Conservation (phyloP, 805 yeast species). For the Saturnispora quitensis region DNA sequence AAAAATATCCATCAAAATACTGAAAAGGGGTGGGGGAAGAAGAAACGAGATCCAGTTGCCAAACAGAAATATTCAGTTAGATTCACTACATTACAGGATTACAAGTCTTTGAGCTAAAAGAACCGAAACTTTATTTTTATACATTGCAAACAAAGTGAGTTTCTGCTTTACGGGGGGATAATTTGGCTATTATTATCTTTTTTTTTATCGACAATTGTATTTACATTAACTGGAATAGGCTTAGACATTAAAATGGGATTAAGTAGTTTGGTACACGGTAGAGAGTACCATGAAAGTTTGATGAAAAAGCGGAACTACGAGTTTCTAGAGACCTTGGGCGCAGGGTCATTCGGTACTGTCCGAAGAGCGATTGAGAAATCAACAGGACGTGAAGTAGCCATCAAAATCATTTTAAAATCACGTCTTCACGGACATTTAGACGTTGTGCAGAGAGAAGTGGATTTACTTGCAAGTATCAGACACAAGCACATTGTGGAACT, state of each 20-base stretch:
- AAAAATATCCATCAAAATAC: neutral
- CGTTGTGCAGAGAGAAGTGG: constrained; percentile 71
- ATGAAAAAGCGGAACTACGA: constrained; percentile 56
- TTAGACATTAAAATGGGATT: neutral
- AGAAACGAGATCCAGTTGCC: neutral
- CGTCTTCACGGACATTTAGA: constrained; percentile 59
- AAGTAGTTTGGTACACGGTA: neutral
- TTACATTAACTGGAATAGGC: neutral
- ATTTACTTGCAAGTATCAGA: constrained; percentile 52
- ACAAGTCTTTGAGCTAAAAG: too few relatives aligned
- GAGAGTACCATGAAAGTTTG: neutral
- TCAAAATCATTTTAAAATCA: constrained; percentile 81
- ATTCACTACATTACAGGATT: neutral
- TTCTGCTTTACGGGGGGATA: neutral
- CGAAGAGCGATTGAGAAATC: constrained; percentile 49
- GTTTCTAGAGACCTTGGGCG: constrained; percentile 82
- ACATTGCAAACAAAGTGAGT: too few relatives aligned
- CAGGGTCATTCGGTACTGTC: constrained; percentile 93
- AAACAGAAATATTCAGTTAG: neutral
- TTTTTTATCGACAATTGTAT: neutral
- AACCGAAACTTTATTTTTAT: too few relatives aligned
- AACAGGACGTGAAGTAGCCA: constrained; percentile 67
- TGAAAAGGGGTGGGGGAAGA: neutral
- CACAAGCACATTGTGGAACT: constrained; percentile 89
- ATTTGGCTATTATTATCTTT: neutral